Conservation (phyloP, 495 filamentous ascomycete species). For the Lasiosphaeria hispida region DNA sequence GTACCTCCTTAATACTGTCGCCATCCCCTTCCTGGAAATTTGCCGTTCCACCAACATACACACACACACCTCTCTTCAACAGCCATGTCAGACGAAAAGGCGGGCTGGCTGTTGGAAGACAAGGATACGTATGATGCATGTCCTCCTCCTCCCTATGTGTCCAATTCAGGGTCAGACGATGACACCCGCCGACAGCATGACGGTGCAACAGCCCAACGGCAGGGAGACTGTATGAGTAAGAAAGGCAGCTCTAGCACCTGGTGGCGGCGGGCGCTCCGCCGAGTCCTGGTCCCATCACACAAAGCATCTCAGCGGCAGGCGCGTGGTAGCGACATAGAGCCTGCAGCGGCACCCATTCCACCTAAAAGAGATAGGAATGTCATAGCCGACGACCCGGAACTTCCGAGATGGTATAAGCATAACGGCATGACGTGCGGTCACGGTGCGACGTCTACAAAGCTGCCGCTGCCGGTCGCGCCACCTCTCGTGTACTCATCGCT, state of each 20-base stretch:
- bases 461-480: conserved; percentile 4
- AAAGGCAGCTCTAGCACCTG: conserved; percentile 7
- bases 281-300: conserved; percentile 2
- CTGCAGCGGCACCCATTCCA: background rate
- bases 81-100: background rate
- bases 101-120: background rate
- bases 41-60: no score
- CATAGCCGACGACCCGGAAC: background rate
- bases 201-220: conserved; percentile 5
- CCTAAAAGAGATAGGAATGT: no score
- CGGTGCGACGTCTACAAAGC: conserved; percentile 6
- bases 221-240: conserved; percentile 5
- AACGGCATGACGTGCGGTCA: conserved; percentile 14
- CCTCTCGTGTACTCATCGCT: background rate
- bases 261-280: conserved; percentile 11
- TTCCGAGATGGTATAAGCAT: conserved; percentile 8
- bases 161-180: conserved; percentile 2
- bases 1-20: no score
- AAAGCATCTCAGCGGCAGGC: background rate
- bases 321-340: no score
- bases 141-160: conserved; percentile 12
- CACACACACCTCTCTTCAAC: background rate
- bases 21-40: no score
- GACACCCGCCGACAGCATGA: background rate
- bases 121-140: background rate